These are phyloP conservation scores for Coemansia sp. DNA, from an alignment of 192 early-diverging fungal genomes.

Conservation along the genomic window DNA sequence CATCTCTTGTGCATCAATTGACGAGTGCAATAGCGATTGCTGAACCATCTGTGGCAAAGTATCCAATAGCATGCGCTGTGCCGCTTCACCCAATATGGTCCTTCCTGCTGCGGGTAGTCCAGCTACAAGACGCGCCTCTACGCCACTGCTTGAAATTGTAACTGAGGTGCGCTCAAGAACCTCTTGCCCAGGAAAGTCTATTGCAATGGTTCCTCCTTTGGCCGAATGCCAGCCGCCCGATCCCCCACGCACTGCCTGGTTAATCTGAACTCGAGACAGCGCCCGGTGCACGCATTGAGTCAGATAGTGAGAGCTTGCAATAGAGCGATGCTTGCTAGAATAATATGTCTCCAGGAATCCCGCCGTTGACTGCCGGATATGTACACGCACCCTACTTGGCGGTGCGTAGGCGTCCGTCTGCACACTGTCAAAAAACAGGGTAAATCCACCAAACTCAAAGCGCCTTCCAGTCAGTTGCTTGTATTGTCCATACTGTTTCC, in stretches of 20 bases:
- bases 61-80: constrained; percentile 44
- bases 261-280: constrained; percentile 2
- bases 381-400: constrained; percentile 51
- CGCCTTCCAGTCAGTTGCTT: constrained; percentile 29
- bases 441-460: constrained; percentile 28
- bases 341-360: constrained; percentile 33
- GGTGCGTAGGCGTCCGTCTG: constrained; percentile 59
- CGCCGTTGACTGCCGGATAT: constrained; percentile 31
- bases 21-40: constrained; percentile 22
- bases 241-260: neutral
- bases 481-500: constrained; percentile 32
- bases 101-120: constrained; percentile 55
- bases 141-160: constrained; percentile 15
- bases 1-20: constrained; percentile 26
- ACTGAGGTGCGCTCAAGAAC: constrained; percentile 57
- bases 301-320: constrained; percentile 53
- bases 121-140: constrained; percentile 54
- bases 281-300: constrained; percentile 22
- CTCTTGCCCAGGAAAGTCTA: constrained; percentile 57
- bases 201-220: constrained; percentile 39
- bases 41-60: constrained; percentile 40
- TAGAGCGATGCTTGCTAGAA: constrained; percentile 21
- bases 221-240: constrained; percentile 29
- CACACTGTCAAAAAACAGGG: constrained; percentile 35
- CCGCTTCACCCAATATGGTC: constrained; percentile 43